Base-by-base conservation (phyloP, 768 basidiomycete species). In the Astraeus odoratus region DNA sequence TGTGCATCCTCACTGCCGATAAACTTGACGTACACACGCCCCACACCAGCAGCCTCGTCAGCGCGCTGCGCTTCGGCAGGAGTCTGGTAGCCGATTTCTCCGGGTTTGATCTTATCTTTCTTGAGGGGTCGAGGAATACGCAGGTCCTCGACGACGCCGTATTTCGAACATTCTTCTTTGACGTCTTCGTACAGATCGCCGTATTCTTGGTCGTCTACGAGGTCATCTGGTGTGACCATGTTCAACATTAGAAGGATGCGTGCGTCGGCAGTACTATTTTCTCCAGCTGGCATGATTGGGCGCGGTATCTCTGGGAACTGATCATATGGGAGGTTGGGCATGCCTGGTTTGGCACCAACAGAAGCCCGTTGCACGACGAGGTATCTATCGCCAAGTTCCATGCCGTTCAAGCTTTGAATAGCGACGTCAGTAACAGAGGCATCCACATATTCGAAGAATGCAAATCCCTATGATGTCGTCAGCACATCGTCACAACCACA, bases 401-500 rank as follows among this genome's bases (percentile, higher is more conserved):
- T 98, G 50, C 92, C 91, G 66, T 95, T 93, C 46, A 99, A 76
- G 56, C 91, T 89, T 63, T 90, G 86, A 57, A 95, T 96, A 39
- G 96, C 96, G 55, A 96, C 80, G 54, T 98, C 96, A 48, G 96
- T 99, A 46, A 93, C 83, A 40, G 63, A 66, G 13, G 80, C 69
- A 60, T 99, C 96, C 50, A 88, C 83, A 65, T 98, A 99, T 75
- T 99, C 96, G 70, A 93, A 95, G 75, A 99, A 98, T 3, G 96
- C 96, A 66, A 96, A 99, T 56, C 96, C 96, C 95, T 97, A 56
- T 3, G 39, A 36, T 46, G 18, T 12, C 26, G 9, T 52, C 15
- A 56, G 44, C 29, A 1, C n/a, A n/a, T n/a, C n/a, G n/a, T 26
- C 35, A 15, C 25, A 1, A 6, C 0, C 26, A 30, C 8, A 26